phyloP scores from a whole-genome alignment of 2,329 filamentous ascomycete species.

The Pseudogymnoascus sp. region DNA sequence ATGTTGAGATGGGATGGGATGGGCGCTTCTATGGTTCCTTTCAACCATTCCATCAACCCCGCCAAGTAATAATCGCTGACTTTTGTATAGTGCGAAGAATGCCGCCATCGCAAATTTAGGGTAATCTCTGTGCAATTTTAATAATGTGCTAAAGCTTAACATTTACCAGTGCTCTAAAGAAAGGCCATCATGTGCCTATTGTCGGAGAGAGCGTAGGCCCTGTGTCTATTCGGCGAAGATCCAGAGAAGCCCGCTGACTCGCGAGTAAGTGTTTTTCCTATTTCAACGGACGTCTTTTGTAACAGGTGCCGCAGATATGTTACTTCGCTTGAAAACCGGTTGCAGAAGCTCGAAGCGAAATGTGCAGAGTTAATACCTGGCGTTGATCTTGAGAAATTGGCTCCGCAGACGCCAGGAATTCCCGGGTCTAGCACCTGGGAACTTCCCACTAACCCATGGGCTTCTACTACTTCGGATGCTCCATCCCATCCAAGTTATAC shows the following conservation, averaged over 20 bases:
- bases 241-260: constrained; percentile 7
- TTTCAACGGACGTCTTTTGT: background rate
- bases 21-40: background rate
- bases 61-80: background rate
- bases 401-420: background rate
- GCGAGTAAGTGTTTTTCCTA: background rate
- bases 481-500: background rate
- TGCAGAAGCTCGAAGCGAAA: constrained; percentile 33
- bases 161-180: constrained; percentile 1
- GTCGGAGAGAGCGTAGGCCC: background rate
- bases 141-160: background rate
- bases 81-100: constrained; percentile 8
- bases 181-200: constrained; percentile 5
- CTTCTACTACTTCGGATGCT: background rate
- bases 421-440: background rate
- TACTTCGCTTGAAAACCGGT: constrained; percentile 34
- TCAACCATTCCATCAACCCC: background rate
- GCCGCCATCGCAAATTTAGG: constrained; percentile 3
- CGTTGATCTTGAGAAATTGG: constrained; percentile 29
- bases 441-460: background rate
- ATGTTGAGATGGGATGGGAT: background rate
- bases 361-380: constrained; percentile 33
- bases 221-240: constrained; percentile 7
- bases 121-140: constrained; percentile 10
- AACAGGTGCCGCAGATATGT: constrained; percentile 26